Percentiles rank a stretch among this genome's conserved stretches.
Conservation (phyloP, 202 grass and related monocot genomes). For the Panicum virgatum region DNA sequence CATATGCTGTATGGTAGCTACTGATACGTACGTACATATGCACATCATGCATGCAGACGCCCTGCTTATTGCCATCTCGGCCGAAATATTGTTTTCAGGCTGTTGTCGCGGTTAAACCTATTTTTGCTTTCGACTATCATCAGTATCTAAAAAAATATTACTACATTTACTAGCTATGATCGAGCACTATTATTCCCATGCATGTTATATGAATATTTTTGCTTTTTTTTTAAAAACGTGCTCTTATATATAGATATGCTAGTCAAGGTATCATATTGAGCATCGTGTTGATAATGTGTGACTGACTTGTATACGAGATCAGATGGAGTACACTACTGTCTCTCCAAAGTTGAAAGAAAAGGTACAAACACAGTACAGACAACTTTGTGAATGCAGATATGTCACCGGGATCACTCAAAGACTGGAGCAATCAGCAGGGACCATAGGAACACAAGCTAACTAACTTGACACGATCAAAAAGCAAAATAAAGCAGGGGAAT, state of each 20-base stretch:
- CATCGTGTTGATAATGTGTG: not conserved
- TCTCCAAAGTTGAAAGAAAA: not conserved
- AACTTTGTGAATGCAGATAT: constrained; percentile 12
- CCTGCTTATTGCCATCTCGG: not conserved
- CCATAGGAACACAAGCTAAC: constrained; percentile 21
- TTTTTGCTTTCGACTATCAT: not conserved
- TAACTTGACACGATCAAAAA: constrained; percentile 31
- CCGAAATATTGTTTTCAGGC: not conserved
- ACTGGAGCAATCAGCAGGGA: not conserved
- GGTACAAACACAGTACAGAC: constrained; percentile 6
- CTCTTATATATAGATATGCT: not conserved
- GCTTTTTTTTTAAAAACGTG: no score
- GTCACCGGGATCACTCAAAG: not conserved
- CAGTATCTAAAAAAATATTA: not conserved
- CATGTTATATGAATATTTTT: not conserved
- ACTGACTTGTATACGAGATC: not conserved
- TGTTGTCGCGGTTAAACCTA: not conserved
- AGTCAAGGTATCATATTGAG: not conserved
- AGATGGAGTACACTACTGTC: no score
- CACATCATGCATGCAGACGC: no score
- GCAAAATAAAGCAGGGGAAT: constrained; percentile 4
- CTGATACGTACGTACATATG: no score
- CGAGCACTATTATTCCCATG: not conserved
- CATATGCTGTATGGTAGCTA: not conserved
- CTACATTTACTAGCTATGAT: no score